Evolutionary conservation across 1,284 basidiomycete genomes (phyloP).

Genomic region (Leccinum griseonigrum): DNA sequence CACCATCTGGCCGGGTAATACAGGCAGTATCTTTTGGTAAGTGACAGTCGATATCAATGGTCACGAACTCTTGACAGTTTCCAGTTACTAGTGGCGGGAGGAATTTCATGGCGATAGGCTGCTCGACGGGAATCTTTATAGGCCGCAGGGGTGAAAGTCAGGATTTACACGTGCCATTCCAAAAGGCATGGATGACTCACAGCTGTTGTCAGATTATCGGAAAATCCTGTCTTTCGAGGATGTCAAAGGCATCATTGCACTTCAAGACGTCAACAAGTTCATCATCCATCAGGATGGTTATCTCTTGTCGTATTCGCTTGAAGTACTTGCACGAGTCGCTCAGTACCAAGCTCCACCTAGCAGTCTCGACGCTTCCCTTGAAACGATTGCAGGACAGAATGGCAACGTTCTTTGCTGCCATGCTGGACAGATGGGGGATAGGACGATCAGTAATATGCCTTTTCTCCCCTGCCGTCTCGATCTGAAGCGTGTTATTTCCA

Average conservation of each 20-base stretch:
- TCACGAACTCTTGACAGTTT: constrained; percentile 1
- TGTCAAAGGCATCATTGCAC: constrained; percentile 50
- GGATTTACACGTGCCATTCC: constrained; percentile 28
- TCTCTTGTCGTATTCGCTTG: constrained; percentile 66
- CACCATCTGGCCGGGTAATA: constrained; percentile 54
- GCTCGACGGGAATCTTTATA: constrained; percentile 64
- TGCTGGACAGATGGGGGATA: constrained; percentile 49
- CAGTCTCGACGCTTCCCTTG: constrained; percentile 52
- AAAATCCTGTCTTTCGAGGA: constrained; percentile 50
- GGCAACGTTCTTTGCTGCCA: constrained; percentile 57
- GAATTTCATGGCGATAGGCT: constrained; percentile 60
- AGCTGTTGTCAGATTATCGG: constrained; percentile 46
- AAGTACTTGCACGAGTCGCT: constrained; percentile 57
- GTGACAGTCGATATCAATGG: constrained; percentile 20
- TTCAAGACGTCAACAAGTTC: constrained; percentile 64
- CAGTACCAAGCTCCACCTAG: constrained; percentile 44
- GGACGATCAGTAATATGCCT: constrained; percentile 48
- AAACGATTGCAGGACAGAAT: constrained; percentile 53
- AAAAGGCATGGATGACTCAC: constrained; percentile 2
- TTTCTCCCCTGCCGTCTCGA: neutral
- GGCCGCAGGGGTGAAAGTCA: constrained; percentile 49
- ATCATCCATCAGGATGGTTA: constrained; percentile 59
- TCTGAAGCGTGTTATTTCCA: constrained; percentile 29
- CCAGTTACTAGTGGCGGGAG: constrained; percentile 43
- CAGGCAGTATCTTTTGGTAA: constrained; percentile 63